Percentiles rank a stretch among this genome's conserved stretches.
Evolutionary conservation across 2,329 filamentous ascomycete genomes (phyloP).

Genomic region (Fusarium sacchari): DNA sequence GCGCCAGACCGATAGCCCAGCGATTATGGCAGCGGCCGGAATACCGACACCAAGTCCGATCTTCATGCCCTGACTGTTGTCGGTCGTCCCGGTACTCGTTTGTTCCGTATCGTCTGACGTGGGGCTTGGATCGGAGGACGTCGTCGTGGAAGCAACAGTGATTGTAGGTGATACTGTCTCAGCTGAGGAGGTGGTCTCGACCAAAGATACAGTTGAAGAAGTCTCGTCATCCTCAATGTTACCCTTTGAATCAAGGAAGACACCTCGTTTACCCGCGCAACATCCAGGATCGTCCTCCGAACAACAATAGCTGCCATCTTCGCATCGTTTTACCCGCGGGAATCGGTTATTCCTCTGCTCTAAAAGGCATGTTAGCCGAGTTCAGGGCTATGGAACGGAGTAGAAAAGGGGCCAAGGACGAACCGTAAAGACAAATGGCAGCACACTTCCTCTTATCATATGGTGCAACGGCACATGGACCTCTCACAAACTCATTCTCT

Average conservation of each 20-base stretch:
- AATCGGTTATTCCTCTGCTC: conserved; percentile 20
- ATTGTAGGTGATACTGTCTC: not conserved
- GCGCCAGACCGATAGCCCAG: not conserved
- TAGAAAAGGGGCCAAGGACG: not conserved
- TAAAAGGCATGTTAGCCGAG: not conserved
- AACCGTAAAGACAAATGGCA: conserved; percentile 23
- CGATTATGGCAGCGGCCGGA: not conserved
- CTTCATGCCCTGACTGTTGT: not conserved
- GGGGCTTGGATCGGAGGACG: not conserved
- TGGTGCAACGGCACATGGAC: conserved; percentile 25
- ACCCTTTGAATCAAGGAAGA: conserved; percentile 17
- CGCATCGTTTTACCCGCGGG: conserved; percentile 24
- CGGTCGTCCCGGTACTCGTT: not conserved
- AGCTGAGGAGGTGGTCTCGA: not conserved
- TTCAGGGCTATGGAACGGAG: not conserved
- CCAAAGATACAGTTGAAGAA: not conserved
- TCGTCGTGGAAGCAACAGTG: not conserved
- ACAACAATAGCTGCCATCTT: conserved; percentile 36
- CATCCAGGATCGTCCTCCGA: conserved; percentile 24
- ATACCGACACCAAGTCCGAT: conserved; percentile 24
- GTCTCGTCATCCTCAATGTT: not conserved
- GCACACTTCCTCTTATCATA: conserved; percentile 24
- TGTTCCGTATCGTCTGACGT: not conserved
- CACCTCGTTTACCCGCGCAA: conserved; percentile 16
- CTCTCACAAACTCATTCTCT: conserved; percentile 23